A percentile compares a stretch with the other conserved stretches of the same genome.
phyloP scores from a whole-genome alignment of 106 monocot genomes.

The Vanilla planifolia region DNA sequence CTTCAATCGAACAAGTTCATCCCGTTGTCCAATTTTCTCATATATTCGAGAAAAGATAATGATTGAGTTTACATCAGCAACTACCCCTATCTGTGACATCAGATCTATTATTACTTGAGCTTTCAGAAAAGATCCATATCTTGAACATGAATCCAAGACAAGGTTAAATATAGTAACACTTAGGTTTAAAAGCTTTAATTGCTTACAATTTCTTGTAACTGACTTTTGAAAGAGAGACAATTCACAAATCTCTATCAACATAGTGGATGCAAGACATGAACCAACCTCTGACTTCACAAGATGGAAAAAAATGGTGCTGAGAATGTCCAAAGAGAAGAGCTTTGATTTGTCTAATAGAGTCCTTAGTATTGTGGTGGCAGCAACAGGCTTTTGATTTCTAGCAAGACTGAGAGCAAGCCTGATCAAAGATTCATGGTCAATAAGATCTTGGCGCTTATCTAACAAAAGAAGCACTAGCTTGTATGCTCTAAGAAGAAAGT shows the following conservation, averaged over 20 bases:
- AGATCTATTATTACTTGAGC: constrained; percentile 50
- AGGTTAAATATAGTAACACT: constrained; percentile 62
- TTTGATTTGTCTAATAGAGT: constrained; percentile 41
- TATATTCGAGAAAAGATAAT: constrained; percentile 47
- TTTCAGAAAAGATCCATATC: constrained; percentile 36
- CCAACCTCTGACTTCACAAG: constrained; percentile 68
- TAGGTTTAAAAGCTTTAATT: constrained; percentile 25
- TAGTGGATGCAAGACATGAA: constrained; percentile 50
- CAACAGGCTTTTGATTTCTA: constrained; percentile 57
- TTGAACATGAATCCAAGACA: constrained; percentile 54
- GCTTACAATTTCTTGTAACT: constrained; percentile 13
- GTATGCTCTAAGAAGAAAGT: constrained; percentile 58
- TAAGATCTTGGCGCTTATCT: constrained; percentile 31
- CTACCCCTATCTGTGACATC: constrained; percentile 44
- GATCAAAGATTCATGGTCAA: constrained; percentile 38
- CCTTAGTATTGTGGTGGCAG: constrained; percentile 43
- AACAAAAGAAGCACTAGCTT: constrained; percentile 30
- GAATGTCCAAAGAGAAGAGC: constrained; percentile 38
- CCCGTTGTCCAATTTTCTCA: constrained; percentile 57
- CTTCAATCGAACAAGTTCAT: constrained; percentile 58
- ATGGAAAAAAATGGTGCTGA: constrained; percentile 40
- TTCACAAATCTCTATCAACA: constrained; percentile 71
- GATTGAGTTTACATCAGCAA: constrained; percentile 61
- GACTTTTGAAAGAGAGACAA: constrained; percentile 7
- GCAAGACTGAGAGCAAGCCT: constrained; percentile 52